Percentiles rank a stretch among this genome's conserved stretches.
Conservation (phyloP, 352 stramenopile species). For the Elongisporangium undulatum region DNA sequence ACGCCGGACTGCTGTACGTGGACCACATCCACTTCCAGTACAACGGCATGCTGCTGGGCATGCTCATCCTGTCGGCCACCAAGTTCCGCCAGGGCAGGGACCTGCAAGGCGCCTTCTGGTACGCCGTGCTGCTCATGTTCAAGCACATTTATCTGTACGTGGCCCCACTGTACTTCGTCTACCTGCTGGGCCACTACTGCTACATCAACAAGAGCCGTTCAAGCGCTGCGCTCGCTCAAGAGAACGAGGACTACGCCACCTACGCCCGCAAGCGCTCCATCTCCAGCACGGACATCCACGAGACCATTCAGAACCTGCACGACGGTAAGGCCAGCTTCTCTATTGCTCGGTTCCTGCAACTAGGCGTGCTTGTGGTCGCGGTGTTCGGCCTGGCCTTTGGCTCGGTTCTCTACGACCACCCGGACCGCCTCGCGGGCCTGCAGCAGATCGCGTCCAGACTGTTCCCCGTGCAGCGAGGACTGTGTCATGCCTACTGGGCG, state of each 20-base stretch:
- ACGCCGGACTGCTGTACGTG: conserved; percentile 93
- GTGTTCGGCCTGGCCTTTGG: conserved; percentile 85
- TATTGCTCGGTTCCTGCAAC: conserved; percentile 62
- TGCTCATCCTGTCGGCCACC: conserved; percentile 91
- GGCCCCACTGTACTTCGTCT: conserved; percentile 95
- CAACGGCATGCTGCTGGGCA: conserved; percentile 96
- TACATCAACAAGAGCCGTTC: conserved; percentile 34
- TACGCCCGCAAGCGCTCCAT: conserved; percentile 53
- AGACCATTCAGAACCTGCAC: conserved; percentile 59
- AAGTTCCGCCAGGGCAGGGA: conserved; percentile 78
- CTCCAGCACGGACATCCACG: conserved; percentile 62
- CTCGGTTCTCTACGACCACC: conserved; percentile 49
- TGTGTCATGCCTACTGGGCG: conserved; percentile 99
- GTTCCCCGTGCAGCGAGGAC: conserved; percentile 95
- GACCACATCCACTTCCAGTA: conserved; percentile 99
- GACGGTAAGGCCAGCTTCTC: conserved; percentile 58
- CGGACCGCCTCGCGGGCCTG: conserved; percentile 41
- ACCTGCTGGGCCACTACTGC: conserved; percentile 92
- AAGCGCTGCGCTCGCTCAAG: conserved; percentile 2
- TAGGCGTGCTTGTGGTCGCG: conserved; percentile 81
- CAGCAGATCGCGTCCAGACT: conserved; percentile 91
- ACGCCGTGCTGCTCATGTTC: conserved; percentile 92
- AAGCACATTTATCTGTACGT: conserved; percentile 98
- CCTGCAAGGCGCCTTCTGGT: conserved; percentile 87
- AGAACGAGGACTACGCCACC: conserved; percentile 13